phyloP scores from a whole-genome alignment of 305 asterid species.

The Fraxinus dipetala region DNA sequence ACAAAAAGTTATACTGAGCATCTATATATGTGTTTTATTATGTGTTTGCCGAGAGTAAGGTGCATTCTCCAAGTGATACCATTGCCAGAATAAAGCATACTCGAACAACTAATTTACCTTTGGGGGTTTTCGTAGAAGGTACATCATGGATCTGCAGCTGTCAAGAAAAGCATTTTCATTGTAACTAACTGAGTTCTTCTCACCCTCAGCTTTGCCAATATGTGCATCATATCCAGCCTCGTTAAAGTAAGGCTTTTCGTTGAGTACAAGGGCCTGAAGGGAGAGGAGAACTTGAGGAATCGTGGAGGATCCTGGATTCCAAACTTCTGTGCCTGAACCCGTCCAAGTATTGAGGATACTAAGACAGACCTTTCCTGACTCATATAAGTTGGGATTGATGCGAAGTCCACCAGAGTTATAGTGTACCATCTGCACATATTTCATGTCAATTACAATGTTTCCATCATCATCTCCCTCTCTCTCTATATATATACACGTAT shows the following conservation, averaged over 20 bases:
- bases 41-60: neutral
- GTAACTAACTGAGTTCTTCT: slow-evolving; percentile 73
- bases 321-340: slow-evolving; percentile 79
- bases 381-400: slow-evolving; percentile 85
- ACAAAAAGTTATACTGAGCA: neutral
- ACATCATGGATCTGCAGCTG: slow-evolving; percentile 81
- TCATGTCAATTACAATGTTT: slow-evolving; percentile 6
- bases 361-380: slow-evolving; percentile 85
- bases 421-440: slow-evolving; percentile 69
- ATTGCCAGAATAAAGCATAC: neutral
- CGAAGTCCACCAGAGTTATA: slow-evolving; percentile 94
- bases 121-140: slow-evolving; percentile 76
- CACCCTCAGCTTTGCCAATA: slow-evolving; percentile 81
- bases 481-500: neutral
- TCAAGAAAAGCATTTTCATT: slow-evolving; percentile 88
- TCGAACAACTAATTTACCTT: slow-evolving; percentile 41
- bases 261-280: slow-evolving; percentile 90
- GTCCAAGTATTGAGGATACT: slow-evolving; percentile 90
- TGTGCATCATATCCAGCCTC: slow-evolving; percentile 93
- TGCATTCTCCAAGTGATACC: neutral
- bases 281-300: slow-evolving; percentile 88
- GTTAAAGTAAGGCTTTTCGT: slow-evolving; percentile 81
- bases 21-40: neutral
- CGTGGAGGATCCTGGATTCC: slow-evolving; percentile 76
- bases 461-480: neutral